Base-by-base conservation (phyloP, 1,139 yeast species). In the Geotrichum fermentans region DNA sequence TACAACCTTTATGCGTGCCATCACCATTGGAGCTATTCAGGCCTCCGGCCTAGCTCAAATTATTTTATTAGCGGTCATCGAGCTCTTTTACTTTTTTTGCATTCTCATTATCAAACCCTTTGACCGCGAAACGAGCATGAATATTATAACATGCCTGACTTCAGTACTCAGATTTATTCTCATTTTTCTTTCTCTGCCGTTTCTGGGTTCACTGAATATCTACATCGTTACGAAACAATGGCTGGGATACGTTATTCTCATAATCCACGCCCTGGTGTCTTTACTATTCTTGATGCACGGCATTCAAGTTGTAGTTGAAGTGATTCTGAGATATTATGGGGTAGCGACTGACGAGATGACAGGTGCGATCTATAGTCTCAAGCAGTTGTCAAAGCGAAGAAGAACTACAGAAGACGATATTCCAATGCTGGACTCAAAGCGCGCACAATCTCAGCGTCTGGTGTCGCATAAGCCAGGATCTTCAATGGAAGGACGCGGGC, bases 31-130 rank as follows among this genome's bases (percentile, higher is more conserved):
- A 1, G 67, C 61, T 1, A 45, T 64, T n/a, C 70, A 68, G 48
- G 46, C 50, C 14, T 64, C 69, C 0, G 72, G 71, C 11, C 49
- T 64, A 7, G 70, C 71, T 1, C 72, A 68, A 49, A 55, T 68
- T 17, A 56, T 61, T 1, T 40, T 68, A 5, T 54, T 68, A 26
- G 63, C 66, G 3, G 45, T 62, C 11, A 43, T 58, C 8, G 72
- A 68, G 49, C 51, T 64, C 10, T 53, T 55, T 22, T 55, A 53
- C 30, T 52, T 64, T 36, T 46, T 56, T 20, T 55, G 59, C 3
- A 35, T 65, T 26, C 41, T 57, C 34, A 49, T 55, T 18, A 51
- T 56, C 33, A 59, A 58, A 28, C 71, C 71, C 4, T 67, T 54
- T 55, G 62, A 59, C 28, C 53, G 53, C 6, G 58, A 54, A 14